These are phyloP conservation scores for Kluyveromyces dobzhanskii DNA, from an alignment of 805 yeast species.

Conservation along the genomic window DNA sequence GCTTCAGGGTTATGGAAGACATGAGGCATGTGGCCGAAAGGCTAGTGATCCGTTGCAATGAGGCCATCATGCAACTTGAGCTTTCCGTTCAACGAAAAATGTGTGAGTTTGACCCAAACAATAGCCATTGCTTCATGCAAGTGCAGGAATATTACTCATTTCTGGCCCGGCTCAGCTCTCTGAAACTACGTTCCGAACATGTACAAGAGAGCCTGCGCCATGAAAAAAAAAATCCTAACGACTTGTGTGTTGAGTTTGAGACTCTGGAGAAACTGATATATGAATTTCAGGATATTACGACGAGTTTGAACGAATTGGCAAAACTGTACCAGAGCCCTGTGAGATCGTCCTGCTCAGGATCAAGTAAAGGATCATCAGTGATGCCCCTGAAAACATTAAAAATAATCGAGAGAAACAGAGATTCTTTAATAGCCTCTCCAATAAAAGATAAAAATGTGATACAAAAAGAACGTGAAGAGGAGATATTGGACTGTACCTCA, in stretches of 20 bases:
- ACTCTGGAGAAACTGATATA: constrained; percentile 11
- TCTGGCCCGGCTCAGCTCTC: constrained; percentile 3
- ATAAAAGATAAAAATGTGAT: constrained; percentile 1
- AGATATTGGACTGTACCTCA: constrained; percentile 2
- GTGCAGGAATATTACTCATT: constrained; percentile 4
- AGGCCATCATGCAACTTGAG: constrained; percentile 24
- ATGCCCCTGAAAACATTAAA: constrained; percentile 22
- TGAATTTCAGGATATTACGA: constrained; percentile 22
- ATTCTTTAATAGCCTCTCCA: constrained; percentile 2
- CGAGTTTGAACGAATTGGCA: constrained; percentile 20
- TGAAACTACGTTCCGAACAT: constrained; percentile 5
- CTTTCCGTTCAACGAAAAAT: constrained; percentile 23
- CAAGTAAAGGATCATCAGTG: constrained; percentile 12
- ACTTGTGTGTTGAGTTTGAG: background rate
- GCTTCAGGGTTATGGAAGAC: constrained; percentile 5
- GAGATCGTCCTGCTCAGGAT: constrained; percentile 13
- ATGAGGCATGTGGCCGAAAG: constrained; percentile 21
- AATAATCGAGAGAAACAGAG: constrained; percentile 15
- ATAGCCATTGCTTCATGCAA: constrained; percentile 2
- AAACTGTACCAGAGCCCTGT: constrained; percentile 4
- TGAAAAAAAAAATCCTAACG: background rate
- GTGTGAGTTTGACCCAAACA: constrained; percentile 5
- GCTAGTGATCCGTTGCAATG: constrained; percentile 22
- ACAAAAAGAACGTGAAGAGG: constrained; percentile 5
- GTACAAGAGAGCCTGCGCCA: constrained; percentile 1